Conservation (phyloP, 2,329 filamentous ascomycete species). For the Helotiales sp. region DNA sequence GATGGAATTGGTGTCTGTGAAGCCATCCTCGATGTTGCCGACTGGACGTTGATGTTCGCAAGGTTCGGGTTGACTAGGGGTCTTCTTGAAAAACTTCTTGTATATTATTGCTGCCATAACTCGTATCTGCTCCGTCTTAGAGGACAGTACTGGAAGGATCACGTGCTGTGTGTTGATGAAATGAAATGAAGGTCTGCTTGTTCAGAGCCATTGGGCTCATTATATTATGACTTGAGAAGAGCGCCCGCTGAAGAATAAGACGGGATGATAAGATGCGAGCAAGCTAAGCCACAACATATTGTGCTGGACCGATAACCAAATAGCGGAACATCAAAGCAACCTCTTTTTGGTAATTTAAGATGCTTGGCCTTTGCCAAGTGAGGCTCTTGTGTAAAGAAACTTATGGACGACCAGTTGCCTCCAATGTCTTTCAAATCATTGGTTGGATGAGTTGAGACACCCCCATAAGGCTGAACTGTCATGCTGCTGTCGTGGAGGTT, state of each 20-base stretch:
- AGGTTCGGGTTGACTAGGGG: conserved; percentile 2
- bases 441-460: not conserved
- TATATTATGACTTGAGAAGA: not conserved
- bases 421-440: too few relatives aligned
- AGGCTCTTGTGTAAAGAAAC: not conserved
- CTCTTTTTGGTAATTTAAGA: not conserved
- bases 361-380: not conserved
- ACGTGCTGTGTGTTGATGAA: not conserved
- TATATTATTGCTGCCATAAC: conserved; percentile 16
- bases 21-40: conserved; percentile 7
- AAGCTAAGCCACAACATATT: not conserved
- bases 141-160: too few relatives aligned
- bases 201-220: not conserved
- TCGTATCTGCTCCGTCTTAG: too few relatives aligned
- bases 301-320: not conserved
- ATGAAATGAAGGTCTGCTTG: not conserved
- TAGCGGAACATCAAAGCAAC: not conserved
- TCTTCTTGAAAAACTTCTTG: conserved; percentile 20
- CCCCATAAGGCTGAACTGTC: not conserved
- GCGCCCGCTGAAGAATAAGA: not conserved
- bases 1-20: not conserved
- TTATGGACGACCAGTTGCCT: too few relatives aligned
- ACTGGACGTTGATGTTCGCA: conserved; percentile 16
- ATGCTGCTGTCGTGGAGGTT: too few relatives aligned
- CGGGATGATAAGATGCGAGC: not conserved